Evolutionary conservation across 2,329 filamentous ascomycete species (phyloP), one percentile per base, ranked within the genome.

Genomic region (Macrophomina pseudophaseolina): DNA sequence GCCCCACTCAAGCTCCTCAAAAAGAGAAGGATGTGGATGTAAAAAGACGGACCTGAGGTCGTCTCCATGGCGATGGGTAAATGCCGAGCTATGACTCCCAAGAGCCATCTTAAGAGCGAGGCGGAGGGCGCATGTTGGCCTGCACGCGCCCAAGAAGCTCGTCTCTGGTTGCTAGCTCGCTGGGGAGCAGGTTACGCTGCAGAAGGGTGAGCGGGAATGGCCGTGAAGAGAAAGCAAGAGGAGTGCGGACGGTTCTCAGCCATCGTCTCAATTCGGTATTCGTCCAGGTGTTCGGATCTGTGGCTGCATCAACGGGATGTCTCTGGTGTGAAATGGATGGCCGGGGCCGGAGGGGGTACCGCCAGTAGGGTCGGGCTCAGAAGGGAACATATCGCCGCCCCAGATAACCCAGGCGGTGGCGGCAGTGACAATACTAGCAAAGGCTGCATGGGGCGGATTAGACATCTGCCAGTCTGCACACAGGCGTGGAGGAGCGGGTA

Each of bases 401-500:
- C 91, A 96, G 72, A 97, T 94, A 18, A 87, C 86, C 90, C 91
- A 97, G 49, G 87, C 88, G 16, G 93, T 91, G 1, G 91, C 93
- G 1, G 91, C 92, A 6, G 91, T 91, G 14, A 97, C 86, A 63
- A 96, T 85, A 9, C 91, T 92, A 4, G 91, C 89, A 75, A 97
- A 97, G 18, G 74, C 76, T 69, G 30, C n/a, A 9, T n/a, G 9
- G 28, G 5, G 18, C 5, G 32, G 5, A 44, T 64, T 14, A 64
- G 32, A 63, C 48, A n/a, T 16, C 44, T 38, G 12, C 18, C 23
- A 18, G 23, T 28, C 23, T 44, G 5, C 42, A 44, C 11, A 18
- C 16, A 11, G 16, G 18, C 3, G 16, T 12, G 14, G 35, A 30
- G 23, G 23, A 42, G 59, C 33, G n/a, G 30, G 46, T 67, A 69